Evolutionary conservation across 2,329 filamentous ascomycete genomes (phyloP).

Genomic region (Fusarium anguioides): DNA sequence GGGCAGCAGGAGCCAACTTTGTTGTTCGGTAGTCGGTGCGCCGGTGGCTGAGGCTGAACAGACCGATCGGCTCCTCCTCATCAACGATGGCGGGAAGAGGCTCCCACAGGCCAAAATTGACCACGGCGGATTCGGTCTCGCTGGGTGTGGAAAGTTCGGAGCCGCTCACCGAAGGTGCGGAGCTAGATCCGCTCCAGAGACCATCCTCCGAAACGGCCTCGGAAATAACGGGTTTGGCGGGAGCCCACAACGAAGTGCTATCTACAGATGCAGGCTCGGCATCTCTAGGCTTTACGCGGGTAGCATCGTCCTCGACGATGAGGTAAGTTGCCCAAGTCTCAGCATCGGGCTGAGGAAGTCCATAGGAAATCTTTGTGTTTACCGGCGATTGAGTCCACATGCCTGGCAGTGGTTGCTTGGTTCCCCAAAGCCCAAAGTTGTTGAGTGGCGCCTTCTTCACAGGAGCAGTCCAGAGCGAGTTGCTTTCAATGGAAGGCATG

Average conservation of each 20-base stretch:
- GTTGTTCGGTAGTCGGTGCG: slow-evolving; percentile 43
- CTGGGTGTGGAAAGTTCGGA: slow-evolving; percentile 20
- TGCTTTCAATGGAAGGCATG: slow-evolving; percentile 51
- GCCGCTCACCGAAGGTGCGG: slow-evolving; percentile 23
- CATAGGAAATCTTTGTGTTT: slow-evolving; percentile 33
- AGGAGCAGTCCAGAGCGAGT: slow-evolving; percentile 50
- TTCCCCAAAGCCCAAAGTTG: slow-evolving; percentile 42
- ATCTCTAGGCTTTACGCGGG: slow-evolving; percentile 43
- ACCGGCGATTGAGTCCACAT: slow-evolving; percentile 41
- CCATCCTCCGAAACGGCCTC: slow-evolving; percentile 27
- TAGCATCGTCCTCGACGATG: slow-evolving; percentile 33
- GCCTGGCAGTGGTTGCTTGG: slow-evolving; percentile 31
- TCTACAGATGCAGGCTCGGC: slow-evolving; percentile 34
- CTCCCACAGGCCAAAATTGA: slow-evolving; percentile 43
- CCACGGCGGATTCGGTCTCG: slow-evolving; percentile 18
- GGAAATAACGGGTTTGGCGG: slow-evolving; percentile 25
- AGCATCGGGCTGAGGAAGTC: slow-evolving; percentile 49
- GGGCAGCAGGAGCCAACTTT: slow-evolving; percentile 37
- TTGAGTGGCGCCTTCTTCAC: slow-evolving; percentile 31
- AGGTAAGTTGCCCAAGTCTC: slow-evolving; percentile 44
- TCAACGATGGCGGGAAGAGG: slow-evolving; percentile 21
- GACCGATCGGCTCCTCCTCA: slow-evolving; percentile 37
- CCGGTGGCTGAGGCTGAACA: slow-evolving; percentile 43
- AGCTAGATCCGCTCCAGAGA: slow-evolving; percentile 39
- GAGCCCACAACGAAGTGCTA: slow-evolving; percentile 42